Base-by-base conservation (phyloP, 495 filamentous ascomycete species). In the Penicillium crystallinum region DNA sequence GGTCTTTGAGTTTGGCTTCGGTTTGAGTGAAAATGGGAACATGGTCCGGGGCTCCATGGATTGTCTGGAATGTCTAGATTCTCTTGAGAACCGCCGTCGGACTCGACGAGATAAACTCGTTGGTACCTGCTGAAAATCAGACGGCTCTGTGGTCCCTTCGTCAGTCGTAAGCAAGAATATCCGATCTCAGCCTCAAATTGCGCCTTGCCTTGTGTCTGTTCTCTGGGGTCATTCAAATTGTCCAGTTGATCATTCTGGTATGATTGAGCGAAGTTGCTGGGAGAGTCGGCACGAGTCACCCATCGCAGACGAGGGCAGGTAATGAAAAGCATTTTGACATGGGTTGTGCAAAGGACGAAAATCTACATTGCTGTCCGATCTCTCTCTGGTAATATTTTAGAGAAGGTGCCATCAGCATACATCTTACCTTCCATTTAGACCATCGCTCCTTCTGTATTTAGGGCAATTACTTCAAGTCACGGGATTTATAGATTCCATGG, bases 51-150 rank as follows among this genome's bases (percentile, higher is more conserved):
- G 36, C 9, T 49, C 49, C 2, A 39, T 34, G 3, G 46, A 57
- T 0, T 39, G 19, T 56, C 57, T 65, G 21, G 57, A 57, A 0
- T 39, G 19, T 56, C 57, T 65, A 18, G 57, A 57, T 46, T 73
- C 66, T 51, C 60, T 54, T 11, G 70, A 75, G 46, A 75, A 63
- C n/a, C 63, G 65, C 30, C 58, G 67, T 12, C 71, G 72, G 21
- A 74, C 47, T 51, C 44, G 68, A 39, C 55, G 59, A 6, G 71
- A 68, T 23, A 75, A 41, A 22, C 59, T 61, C 15, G 37, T 37
- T 1, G 58, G 58, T 18, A 15, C 17, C 4, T 38, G 37, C 10
- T 21, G 41, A 6, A 8, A 17, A 27, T 19, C 7, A 23, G 10
- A 7, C n/a, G 4, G 37, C 18, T 11, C 48, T 50, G 27, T 12